These are phyloP conservation scores for Fusarium sp. DNA, from an alignment of 2,329 filamentous ascomycete genomes.

Conservation along the genomic window DNA sequence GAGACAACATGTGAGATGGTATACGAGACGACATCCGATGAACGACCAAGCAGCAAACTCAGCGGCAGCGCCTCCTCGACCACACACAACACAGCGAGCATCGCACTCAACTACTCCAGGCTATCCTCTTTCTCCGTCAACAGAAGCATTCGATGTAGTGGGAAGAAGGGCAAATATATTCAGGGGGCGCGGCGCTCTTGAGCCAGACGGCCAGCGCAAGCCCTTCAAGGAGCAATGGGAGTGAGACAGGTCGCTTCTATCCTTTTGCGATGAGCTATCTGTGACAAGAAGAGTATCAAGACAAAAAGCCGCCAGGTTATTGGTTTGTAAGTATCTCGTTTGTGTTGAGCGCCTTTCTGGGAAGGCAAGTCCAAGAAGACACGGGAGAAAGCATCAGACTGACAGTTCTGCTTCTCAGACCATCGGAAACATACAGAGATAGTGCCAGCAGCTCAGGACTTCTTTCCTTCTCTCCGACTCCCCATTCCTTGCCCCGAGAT, in stretches of 20 bases:
- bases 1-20: no score
- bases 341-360: no score
- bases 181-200: no score
- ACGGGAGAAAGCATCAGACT: background rate
- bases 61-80: rapidly evolving
- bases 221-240: background rate
- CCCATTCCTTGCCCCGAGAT: background rate
- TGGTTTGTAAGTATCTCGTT: background rate
- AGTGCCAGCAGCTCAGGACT: rapidly evolving
- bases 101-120: rapidly evolving
- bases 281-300: background rate
- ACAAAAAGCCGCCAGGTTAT: no score
- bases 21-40: background rate
- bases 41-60: background rate
- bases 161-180: background rate
- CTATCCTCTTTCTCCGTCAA: rapidly evolving
- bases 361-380: background rate
- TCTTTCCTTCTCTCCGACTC: background rate
- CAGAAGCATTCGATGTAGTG: background rate
- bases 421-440: background rate
- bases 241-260: background rate
- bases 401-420: background rate
- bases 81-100: background rate
- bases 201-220: background rate
- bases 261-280: rapidly evolving